Conservation (phyloP, 169 alveolate genomes). For the Plasmodium reichenowi region DNA sequence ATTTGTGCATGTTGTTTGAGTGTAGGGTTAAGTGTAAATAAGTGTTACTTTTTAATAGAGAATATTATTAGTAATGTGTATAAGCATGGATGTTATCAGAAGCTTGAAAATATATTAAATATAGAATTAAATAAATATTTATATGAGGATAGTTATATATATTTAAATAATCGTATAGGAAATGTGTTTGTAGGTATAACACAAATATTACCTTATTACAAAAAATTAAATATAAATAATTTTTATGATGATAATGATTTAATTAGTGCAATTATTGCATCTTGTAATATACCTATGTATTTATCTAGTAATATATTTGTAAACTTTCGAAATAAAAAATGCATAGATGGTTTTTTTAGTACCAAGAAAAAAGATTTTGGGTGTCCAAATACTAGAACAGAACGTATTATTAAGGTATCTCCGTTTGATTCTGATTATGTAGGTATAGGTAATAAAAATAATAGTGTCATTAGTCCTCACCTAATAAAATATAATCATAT, state of each 20-base stretch:
- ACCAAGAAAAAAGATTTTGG: slow-evolving; percentile 63
- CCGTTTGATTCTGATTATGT: slow-evolving; percentile 62
- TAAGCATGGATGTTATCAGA: slow-evolving; percentile 66
- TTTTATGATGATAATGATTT: slow-evolving; percentile 78
- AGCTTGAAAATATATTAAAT: slow-evolving; percentile 74
- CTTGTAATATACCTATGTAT: slow-evolving; percentile 83
- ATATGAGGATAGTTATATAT: slow-evolving; percentile 65
- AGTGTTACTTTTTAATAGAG: slow-evolving; percentile 75
- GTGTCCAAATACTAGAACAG: slow-evolving; percentile 78
- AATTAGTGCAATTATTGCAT: slow-evolving; percentile 79
- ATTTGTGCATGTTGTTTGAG: slow-evolving; percentile 77
- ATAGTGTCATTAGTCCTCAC: slow-evolving; percentile 61
- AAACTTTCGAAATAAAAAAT: slow-evolving; percentile 77
- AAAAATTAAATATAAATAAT: slow-evolving; percentile 51
- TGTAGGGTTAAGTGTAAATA: slow-evolving; percentile 40
- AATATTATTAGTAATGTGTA: slow-evolving; percentile 73
- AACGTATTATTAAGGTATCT: slow-evolving; percentile 70
- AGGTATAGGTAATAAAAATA: slow-evolving; percentile 68
- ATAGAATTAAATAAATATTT: slow-evolving; percentile 32
- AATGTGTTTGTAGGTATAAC: slow-evolving; percentile 71
- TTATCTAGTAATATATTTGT: slow-evolving; percentile 76
- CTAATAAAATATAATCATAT: slow-evolving; percentile 34
- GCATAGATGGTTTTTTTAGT: slow-evolving; percentile 83
- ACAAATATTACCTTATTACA: slow-evolving; percentile 55
- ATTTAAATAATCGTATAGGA: slow-evolving; percentile 80